phyloP scores from a whole-genome alignment of 441 rosid genomes.

The Metrosideros polymorpha region DNA sequence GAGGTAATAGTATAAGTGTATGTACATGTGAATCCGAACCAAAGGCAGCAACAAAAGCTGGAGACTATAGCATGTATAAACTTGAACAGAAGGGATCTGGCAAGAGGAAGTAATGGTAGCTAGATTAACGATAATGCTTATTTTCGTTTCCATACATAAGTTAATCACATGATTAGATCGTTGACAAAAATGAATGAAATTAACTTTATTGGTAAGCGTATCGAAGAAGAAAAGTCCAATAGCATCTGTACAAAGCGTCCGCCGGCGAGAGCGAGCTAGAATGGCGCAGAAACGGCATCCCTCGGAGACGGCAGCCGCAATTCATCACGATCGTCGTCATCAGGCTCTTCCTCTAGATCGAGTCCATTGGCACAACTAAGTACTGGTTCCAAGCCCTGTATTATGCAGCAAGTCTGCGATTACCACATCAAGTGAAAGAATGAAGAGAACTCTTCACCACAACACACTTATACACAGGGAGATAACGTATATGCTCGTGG shows the following conservation, averaged over 20 bases:
- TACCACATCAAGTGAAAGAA: background rate
- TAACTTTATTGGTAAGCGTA: background rate
- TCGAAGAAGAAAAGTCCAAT: background rate
- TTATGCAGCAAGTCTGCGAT: background rate
- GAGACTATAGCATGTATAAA: background rate
- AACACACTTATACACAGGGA: background rate
- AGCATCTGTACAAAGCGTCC: background rate
- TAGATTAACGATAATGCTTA: background rate
- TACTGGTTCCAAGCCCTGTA: background rate
- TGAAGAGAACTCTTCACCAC: background rate
- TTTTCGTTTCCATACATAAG: background rate
- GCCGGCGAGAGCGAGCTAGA: background rate
- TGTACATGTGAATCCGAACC: background rate
- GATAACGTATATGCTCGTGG: background rate
- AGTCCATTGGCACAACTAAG: background rate
- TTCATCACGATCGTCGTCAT: background rate
- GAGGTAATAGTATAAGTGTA: background rate
- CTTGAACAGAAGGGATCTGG: background rate
- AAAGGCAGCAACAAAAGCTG: background rate
- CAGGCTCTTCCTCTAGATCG: background rate
- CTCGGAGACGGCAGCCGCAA: background rate
- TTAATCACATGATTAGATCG: background rate
- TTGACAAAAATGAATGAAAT: background rate
- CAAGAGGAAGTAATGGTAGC: background rate
- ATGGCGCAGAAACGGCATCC: background rate